Evolutionary conservation across 176 grass and related monocot genomes (phyloP), one percentile per base, ranked within the genome.

Genomic region (Alopecurus myosuroides): DNA sequence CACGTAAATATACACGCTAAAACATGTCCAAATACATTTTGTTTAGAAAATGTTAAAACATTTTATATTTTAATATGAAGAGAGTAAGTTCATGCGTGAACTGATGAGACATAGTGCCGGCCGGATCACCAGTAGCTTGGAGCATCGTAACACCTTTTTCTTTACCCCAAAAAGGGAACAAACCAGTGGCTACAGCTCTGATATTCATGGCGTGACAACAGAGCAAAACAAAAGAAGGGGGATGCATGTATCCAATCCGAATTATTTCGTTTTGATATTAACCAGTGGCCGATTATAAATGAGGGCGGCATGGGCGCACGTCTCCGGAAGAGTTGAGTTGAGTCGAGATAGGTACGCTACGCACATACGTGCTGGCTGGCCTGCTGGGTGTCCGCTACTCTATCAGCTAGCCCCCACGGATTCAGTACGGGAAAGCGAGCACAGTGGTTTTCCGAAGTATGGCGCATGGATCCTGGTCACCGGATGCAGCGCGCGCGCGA

Each of bases 281-380:
- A 72, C 40, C 69, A 72, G 69, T 72, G 69, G 70, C 23, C 25
- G 3, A 48, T 48, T 74, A 74, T 74, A 49, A 74, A 74, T 74
- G 70, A 50, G 44, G 41, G 44, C 26, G 44, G 70, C 70, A 74
- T 74, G 70, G 70, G 70, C 20, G 70, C 39, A 42, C 70, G 17
- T 74, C 70, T 74, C 70, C 14, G 70, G 12, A 36, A 36, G 19
- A 68, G 63, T 34, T 19, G 48, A 55, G 55, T 26, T n/a, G 11
- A 70, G 22, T 40, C 0, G 11, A 71, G 68, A 71, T 71, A 71
- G 64, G 33, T 9, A 35, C 66, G 11, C 56, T 3, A 11, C 5
- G 5, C 17, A 10, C 23, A 56, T 18, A 53, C n/a, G 53, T 23
- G 53, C 53, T 23, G 22, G 53, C 53, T 23, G 22, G 20, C 44